A percentile compares a stretch with the other conserved stretches of the same genome.
phyloP scores from a whole-genome alignment of 1,139 yeast species.

The Hansenula lynferdii region DNA sequence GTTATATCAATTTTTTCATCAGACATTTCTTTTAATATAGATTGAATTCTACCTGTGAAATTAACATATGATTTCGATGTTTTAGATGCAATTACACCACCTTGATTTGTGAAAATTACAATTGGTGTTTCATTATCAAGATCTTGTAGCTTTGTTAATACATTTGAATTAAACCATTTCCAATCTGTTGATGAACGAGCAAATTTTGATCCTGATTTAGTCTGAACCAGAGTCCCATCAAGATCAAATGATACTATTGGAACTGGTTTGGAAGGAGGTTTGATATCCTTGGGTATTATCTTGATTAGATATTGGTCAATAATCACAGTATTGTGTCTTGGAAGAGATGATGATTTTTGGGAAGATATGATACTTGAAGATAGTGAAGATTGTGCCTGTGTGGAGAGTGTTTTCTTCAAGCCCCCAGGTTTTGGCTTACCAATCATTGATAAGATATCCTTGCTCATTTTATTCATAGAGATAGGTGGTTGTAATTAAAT shows the following conservation, averaged over 20 bases:
- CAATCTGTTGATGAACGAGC: slow-evolving; percentile 61
- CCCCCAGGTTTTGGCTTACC: not conserved
- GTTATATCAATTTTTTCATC: slow-evolving; percentile 21
- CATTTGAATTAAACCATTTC: slow-evolving; percentile 49
- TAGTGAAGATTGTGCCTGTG: not conserved
- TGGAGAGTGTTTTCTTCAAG: not conserved
- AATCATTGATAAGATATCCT: slow-evolving; percentile 9
- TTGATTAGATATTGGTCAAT: slow-evolving; percentile 16
- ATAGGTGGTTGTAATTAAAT: too few species aligned
- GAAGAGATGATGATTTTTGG: not conserved
- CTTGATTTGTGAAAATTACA: slow-evolving; percentile 86
- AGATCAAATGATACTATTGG: slow-evolving; percentile 54
- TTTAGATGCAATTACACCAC: slow-evolving; percentile 30
- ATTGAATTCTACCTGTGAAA: slow-evolving; percentile 40
- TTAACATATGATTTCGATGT: slow-evolving; percentile 49
- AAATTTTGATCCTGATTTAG: slow-evolving; percentile 55
- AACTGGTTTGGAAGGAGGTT: not conserved
- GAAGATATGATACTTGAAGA: not conserved
- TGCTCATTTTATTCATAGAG: too few species aligned
- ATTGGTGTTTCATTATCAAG: slow-evolving; percentile 26
- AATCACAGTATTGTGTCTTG: slow-evolving; percentile 3
- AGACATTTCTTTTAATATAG: slow-evolving; percentile 27
- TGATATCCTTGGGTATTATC: slow-evolving; percentile 10
- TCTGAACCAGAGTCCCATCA: slow-evolving; percentile 63
- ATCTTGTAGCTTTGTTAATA: slow-evolving; percentile 27